These are phyloP conservation scores for Chrysosporium queenslandicum DNA, from an alignment of 2,329 filamentous ascomycete genomes.

Conservation along the genomic window DNA sequence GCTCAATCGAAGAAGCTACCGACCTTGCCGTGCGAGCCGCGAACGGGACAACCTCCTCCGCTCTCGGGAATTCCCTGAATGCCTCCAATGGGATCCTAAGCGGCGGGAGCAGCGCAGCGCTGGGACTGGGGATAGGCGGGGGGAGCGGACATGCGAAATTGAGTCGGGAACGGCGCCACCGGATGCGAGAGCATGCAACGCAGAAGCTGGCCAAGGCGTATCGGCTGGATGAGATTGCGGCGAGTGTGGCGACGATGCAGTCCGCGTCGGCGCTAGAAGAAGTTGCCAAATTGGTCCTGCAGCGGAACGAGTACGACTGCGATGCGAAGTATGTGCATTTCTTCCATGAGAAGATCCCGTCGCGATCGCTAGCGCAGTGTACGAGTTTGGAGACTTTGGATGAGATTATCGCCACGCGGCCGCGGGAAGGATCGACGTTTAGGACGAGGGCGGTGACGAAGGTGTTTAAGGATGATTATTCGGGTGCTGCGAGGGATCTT, in stretches of 20 bases:
- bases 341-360: constrained; percentile 83
- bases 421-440: constrained; percentile 55
- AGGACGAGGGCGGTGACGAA: constrained; percentile 65
- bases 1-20: constrained; percentile 69
- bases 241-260: constrained; percentile 76
- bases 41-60: constrained; percentile 58
- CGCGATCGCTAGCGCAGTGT: constrained; percentile 59
- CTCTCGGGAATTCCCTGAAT: constrained; percentile 48
- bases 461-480: constrained; percentile 64
- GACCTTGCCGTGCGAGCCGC: constrained; percentile 67
- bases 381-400: constrained; percentile 58
- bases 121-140: constrained; percentile 48
- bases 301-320: constrained; percentile 55
- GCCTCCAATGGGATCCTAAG: constrained; percentile 43
- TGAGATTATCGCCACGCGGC: constrained; percentile 55
- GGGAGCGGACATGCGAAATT: constrained; percentile 53
- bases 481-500: constrained; percentile 60
- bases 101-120: constrained; percentile 41
- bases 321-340: constrained; percentile 86
- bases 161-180: constrained; percentile 64
- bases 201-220: constrained; percentile 70
- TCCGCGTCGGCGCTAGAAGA: constrained; percentile 66
- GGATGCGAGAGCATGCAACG: constrained; percentile 70
- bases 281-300: constrained; percentile 61
- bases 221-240: constrained; percentile 70